Conservation (phyloP, 306 rosid genomes). For the Macrotyloma uniflorum region DNA sequence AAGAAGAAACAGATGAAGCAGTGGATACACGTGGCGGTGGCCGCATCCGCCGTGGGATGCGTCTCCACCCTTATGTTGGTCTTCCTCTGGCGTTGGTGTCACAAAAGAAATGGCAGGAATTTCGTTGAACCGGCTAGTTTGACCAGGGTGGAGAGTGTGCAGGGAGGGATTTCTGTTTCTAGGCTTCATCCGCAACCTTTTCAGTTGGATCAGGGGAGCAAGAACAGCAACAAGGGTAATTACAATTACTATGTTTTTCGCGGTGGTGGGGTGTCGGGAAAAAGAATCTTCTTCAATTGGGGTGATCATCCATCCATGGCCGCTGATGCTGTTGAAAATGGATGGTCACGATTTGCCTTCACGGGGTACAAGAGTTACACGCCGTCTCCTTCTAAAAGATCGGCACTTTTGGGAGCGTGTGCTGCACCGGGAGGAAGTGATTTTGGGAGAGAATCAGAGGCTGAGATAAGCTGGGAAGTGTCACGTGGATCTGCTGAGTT, state of each 20-base stretch:
- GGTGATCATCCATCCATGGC: conserved; percentile 72
- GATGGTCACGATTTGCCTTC: conserved; percentile 91
- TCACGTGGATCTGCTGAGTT: conserved; percentile 78
- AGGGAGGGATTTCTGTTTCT: conserved; percentile 26
- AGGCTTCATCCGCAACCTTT: conserved; percentile 17
- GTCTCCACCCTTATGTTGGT: conserved; percentile 42
- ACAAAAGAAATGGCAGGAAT: conserved; percentile 31
- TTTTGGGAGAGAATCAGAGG: conserved; percentile 54
- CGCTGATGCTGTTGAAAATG: conserved; percentile 87
- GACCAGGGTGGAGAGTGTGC: conserved; percentile 35
- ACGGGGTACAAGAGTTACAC: conserved; percentile 36
- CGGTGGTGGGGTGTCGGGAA: conserved; percentile 52
- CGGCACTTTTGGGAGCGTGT: conserved; percentile 61
- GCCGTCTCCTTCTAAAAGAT: conserved; percentile 59
- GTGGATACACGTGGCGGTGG: conserved; percentile 44
- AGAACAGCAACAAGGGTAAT: conserved; percentile 39
- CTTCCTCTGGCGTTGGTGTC: conserved; percentile 39
- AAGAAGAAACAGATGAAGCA: conserved; percentile 43
- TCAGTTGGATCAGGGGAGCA: conserved; percentile 48
- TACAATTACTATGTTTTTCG: conserved; percentile 43
- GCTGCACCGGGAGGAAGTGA: conserved; percentile 45
- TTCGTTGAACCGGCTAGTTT: conserved; percentile 37
- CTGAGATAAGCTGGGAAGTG: conserved; percentile 88
- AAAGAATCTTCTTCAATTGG: conserved; percentile 69
- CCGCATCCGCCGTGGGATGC: conserved; percentile 52